Evolutionary conservation across 1,284 basidiomycete genomes (phyloP).

Genomic region (Apiotrichum veenhuisii): DNA sequence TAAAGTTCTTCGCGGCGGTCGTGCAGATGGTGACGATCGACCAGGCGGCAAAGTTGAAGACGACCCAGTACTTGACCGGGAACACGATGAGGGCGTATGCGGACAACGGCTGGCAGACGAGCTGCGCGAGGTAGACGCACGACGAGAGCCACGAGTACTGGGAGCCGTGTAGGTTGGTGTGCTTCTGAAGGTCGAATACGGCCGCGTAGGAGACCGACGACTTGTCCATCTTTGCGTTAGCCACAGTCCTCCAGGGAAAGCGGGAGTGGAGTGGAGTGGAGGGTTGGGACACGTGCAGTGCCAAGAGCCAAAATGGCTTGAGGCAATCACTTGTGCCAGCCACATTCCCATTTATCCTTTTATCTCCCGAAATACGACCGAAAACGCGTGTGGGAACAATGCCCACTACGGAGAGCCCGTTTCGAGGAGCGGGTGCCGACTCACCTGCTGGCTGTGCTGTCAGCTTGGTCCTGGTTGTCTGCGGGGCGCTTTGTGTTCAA

Average conservation of each 20-base stretch:
- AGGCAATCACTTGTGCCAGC: no score
- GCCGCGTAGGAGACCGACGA: slow-evolving; percentile 43
- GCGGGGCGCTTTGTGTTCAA: not conserved
- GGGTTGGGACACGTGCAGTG: no score
- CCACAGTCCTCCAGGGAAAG: no score
- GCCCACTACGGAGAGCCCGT: no score
- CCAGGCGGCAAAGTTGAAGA: slow-evolving; percentile 23
- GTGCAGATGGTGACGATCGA: slow-evolving; percentile 38
- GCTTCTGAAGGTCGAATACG: slow-evolving; percentile 30
- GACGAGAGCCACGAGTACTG: slow-evolving; percentile 28
- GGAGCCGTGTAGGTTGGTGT: slow-evolving; percentile 18
- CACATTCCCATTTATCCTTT: no score
- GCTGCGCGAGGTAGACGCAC: slow-evolving; percentile 25
- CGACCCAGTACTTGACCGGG: slow-evolving; percentile 22
- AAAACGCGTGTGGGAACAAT: not conserved
- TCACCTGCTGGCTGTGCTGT: slow-evolving; percentile 10
- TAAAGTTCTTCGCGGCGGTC: slow-evolving; percentile 33
- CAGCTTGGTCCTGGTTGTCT: not conserved
- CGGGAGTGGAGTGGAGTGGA: no score
- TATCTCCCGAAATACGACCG: not conserved
- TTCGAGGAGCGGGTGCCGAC: not conserved
- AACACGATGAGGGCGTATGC: slow-evolving; percentile 26
- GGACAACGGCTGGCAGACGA: slow-evolving; percentile 24
- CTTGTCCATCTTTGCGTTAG: slow-evolving; percentile 49
- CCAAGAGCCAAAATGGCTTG: no score